These are phyloP conservation scores for Smittium culicis DNA, from an alignment of 371 early-diverging fungal genomes.

Conservation along the genomic window DNA sequence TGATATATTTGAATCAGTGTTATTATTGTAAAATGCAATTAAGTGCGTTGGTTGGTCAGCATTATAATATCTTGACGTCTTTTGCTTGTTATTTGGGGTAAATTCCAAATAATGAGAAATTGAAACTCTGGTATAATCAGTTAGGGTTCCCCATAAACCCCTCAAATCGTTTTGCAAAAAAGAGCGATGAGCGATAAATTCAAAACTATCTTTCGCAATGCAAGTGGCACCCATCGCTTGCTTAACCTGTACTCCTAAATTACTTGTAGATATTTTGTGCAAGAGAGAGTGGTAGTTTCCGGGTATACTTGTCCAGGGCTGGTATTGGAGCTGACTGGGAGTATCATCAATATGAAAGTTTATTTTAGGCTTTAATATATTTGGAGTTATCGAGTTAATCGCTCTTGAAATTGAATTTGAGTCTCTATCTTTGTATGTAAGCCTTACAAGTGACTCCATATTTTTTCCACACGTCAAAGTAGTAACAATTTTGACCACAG, in stretches of 20 bases:
- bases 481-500: conserved; percentile 14
- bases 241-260: conserved; percentile 18
- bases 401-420: not conserved
- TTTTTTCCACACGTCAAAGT: not conserved
- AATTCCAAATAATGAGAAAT: conserved; percentile 8
- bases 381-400: not conserved
- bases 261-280: conserved; percentile 11
- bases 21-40: no score
- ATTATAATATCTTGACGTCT: not conserved
- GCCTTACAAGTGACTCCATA: conserved; percentile 20
- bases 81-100: not conserved
- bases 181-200: conserved; percentile 23
- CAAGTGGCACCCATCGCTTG: conserved; percentile 27
- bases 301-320: conserved; percentile 24
- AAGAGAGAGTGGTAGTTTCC: conserved; percentile 24
- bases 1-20: no score
- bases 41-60: not conserved
- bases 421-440: not conserved
- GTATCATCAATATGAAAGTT: not conserved
- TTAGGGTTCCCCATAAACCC: conserved; percentile 15
- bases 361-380: not conserved
- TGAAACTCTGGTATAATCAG: not conserved
- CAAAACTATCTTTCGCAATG: conserved; percentile 12
- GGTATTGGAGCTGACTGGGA: not conserved
- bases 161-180: conserved; percentile 28